Percentiles rank a stretch among this genome's conserved stretches.
Conservation (phyloP, 768 basidiomycete genomes). For the Chalciporus chontae region DNA sequence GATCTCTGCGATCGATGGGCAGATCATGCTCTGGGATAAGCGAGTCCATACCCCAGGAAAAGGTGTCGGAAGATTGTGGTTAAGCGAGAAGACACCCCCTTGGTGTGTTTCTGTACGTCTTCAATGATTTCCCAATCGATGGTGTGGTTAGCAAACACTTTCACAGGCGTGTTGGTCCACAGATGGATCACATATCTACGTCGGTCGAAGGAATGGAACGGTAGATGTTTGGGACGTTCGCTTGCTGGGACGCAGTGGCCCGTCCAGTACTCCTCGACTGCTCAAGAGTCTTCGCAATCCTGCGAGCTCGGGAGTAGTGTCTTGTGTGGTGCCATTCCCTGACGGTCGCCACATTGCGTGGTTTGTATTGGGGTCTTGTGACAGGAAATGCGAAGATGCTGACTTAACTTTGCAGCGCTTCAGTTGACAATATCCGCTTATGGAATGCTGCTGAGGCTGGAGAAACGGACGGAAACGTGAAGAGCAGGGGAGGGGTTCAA, state of each 20-base stretch:
- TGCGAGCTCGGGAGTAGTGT: conserved; percentile 84
- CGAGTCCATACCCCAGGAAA: conserved; percentile 58
- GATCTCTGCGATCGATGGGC: conserved; percentile 89
- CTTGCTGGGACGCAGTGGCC: conserved; percentile 62
- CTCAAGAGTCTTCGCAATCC: conserved; percentile 85
- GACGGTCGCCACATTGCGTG: conserved; percentile 90
- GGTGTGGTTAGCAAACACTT: conserved; percentile 2
- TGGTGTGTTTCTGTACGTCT: conserved; percentile 90
- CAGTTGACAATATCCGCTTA: conserved; percentile 86
- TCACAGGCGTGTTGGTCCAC: conserved; percentile 90
- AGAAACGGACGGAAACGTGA: conserved; percentile 60
- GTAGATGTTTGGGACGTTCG: conserved; percentile 95
- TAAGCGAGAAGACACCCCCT: conserved; percentile 89
- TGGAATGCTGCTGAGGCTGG: conserved; percentile 87
- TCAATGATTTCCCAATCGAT: conserved; percentile 3
- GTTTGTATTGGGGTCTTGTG: conserved; percentile 42
- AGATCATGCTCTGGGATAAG: conserved; percentile 89
- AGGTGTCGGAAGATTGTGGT: conserved; percentile 82
- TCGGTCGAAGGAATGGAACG: conserved; percentile 85
- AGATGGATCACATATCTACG: conserved; percentile 84
- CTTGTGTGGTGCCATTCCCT: conserved; percentile 87
- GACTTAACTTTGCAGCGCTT: conserved; percentile 55
- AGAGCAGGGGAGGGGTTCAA: conserved; percentile 65
- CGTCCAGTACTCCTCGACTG: conserved; percentile 64
- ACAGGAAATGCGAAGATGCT: conserved; percentile 19